A percentile compares a stretch with the other conserved stretches of the same genome.
phyloP scores from a whole-genome alignment of 352 stramenopile genomes.

The Sclerospora graminicola region DNA sequence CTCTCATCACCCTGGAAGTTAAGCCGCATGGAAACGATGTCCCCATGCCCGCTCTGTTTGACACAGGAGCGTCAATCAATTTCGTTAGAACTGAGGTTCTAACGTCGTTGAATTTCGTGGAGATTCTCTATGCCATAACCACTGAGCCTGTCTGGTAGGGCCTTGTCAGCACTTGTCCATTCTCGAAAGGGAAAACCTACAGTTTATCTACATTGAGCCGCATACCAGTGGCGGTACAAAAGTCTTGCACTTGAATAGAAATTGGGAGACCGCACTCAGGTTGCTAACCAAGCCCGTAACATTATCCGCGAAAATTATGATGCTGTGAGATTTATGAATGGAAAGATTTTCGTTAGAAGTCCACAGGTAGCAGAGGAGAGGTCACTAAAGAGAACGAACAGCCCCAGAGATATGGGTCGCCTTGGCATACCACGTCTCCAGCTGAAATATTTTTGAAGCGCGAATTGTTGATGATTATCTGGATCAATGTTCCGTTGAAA shows the following conservation, averaged over 20 bases:
- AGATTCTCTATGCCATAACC: background rate
- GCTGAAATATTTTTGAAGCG: too few species aligned
- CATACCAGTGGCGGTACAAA: background rate
- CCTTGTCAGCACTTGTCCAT: background rate
- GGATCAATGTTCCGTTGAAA: too few species aligned
- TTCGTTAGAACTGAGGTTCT: too few species aligned
- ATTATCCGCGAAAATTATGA: background rate
- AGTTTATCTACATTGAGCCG: background rate
- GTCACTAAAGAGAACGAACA: too few species aligned
- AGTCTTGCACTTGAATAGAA: background rate
- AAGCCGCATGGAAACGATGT: too few species aligned
- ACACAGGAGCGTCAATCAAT: too few species aligned
- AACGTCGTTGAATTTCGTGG: too few species aligned
- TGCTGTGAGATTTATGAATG: background rate
- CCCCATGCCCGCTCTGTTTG: too few species aligned
- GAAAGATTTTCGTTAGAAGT: background rate
- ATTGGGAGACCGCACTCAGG: background rate
- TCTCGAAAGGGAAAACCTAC: background rate
- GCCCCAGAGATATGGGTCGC: too few species aligned
- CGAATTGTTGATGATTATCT: too few species aligned
- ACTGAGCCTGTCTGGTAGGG: background rate
- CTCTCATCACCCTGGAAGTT: too few species aligned
- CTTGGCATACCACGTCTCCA: too few species aligned
- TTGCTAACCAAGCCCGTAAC: background rate
- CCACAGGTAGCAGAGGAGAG: background rate